Base-by-base conservation (phyloP, 441 rosid species). In the Gossypium gossypioides region DNA sequence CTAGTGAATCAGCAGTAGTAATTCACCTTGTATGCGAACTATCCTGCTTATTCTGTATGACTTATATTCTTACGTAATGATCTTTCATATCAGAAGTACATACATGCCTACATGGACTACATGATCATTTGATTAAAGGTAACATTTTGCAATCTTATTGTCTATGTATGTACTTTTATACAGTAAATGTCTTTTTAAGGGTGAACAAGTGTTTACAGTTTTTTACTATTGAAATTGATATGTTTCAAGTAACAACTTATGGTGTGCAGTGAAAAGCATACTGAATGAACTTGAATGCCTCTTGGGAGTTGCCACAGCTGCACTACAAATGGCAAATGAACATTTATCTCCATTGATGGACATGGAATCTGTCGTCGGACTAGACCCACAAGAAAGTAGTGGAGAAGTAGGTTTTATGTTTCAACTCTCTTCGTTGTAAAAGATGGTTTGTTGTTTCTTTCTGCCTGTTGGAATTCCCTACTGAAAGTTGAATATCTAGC, bases 61-160 rank as follows among this genome's bases (percentile, higher is more conserved):
- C 2, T 37, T 13, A 6, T 61, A 1, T 37, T 8, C 25, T 42
- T 73, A 55, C 22, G 42, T n/a, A 6, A 15, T 44, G 42, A 21
- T 19, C 56, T 75, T 79, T 22, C 69, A 4, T 59, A 72, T 37
- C 83, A 83, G 88, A 88, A 93, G 98, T 93, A 67, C 72, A 72
- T 69, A 78, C 78, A 6, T 84, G 87, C 72, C 62, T 82, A 0
- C 74, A 74, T 13, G 97, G 86, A 79, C 91, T 93, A 76, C 77
- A 69, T 48, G 85, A 85, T 57, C 86, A 87, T 74, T 54, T 86
- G 60, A 75, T 64, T 69, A 76, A 81, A 86, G 98, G 98, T 93
- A 80, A 78, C 29, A 24, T 70, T 61, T 63, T 48, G 27, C 44
- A 18, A 12, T 16, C 4, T 60, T 37, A 19, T 19, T 4, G 0